Evolutionary conservation across 345 rosid species (phyloP).

Genomic region (Brassica carinata): DNA sequence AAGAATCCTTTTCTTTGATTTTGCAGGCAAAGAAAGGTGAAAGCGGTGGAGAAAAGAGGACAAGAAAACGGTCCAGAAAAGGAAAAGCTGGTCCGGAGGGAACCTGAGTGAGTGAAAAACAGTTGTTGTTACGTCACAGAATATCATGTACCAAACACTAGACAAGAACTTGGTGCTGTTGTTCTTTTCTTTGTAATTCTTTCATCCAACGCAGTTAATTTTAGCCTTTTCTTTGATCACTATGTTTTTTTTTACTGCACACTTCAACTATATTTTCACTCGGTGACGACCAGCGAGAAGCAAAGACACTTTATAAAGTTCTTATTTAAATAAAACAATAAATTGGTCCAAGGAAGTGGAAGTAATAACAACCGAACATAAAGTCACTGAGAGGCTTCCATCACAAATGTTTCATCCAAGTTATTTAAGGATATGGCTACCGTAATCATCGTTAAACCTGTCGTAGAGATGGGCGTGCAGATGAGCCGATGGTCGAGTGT

Average conservation of each 20-base stretch:
- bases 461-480: slow-evolving; percentile 81
- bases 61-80: slow-evolving; percentile 26
- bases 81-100: slow-evolving; percentile 26
- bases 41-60: slow-evolving; percentile 9
- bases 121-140: slow-evolving; percentile 12
- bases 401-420: background rate
- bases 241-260: background rate
- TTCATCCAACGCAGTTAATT: background rate
- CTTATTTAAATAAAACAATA: background rate
- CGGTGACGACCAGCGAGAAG: background rate
- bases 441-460: slow-evolving; percentile 87
- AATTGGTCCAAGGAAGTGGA: background rate
- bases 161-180: slow-evolving; percentile 1
- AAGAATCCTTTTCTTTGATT: background rate
- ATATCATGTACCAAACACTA: background rate
- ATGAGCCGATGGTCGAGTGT: slow-evolving; percentile 96
- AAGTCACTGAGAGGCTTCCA: background rate
- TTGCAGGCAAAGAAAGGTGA: slow-evolving; percentile 26
- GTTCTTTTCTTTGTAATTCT: background rate
- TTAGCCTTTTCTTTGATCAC: background rate
- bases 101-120: slow-evolving; percentile 16
- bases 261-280: background rate
- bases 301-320: background rate
- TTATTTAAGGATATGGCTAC: slow-evolving; percentile 80
- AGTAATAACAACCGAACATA: background rate